Conservation (phyloP, 192 early-diverging fungal species). For the Fimicolochytrium jonesii region DNA sequence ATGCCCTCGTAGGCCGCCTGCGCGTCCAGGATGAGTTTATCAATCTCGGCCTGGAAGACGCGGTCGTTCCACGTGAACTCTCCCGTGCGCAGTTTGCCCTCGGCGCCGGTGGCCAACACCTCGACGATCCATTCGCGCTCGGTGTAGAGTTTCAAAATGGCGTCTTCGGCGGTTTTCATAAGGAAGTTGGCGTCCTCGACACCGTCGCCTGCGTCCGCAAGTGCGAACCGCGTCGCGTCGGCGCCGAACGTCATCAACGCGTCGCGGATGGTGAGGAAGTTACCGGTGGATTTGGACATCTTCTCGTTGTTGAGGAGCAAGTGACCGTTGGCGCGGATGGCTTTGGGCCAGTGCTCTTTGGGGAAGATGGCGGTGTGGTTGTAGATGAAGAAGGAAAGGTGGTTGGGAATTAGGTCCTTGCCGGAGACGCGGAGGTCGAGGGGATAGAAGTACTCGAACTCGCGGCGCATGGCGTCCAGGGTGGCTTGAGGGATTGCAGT, state of each 20-base stretch:
- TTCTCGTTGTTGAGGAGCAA: conserved; percentile 92
- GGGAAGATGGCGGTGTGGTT: conserved; percentile 96
- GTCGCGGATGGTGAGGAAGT: conserved; percentile 83
- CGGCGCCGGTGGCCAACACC: conserved; percentile 42
- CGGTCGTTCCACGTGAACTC: conserved; percentile 73
- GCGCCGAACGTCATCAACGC: conserved; percentile 84
- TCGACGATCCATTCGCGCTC: conserved; percentile 90
- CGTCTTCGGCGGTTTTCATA: conserved; percentile 88
- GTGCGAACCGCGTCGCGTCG: conserved; percentile 89
- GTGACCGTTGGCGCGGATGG: conserved; percentile 89
- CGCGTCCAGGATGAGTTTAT: conserved; percentile 61
- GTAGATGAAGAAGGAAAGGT: conserved; percentile 95
- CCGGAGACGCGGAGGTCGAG: conserved; percentile 93
- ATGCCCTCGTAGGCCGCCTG: conserved; percentile 73
- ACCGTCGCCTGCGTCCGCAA: conserved; percentile 95
- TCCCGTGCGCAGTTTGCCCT: conserved; percentile 48
- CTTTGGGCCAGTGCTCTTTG: conserved; percentile 80
- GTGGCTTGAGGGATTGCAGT: conserved; percentile 59
- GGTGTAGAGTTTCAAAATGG: conserved; percentile 86
- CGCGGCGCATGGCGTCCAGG: conserved; percentile 77
- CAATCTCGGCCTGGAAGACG: conserved; percentile 90
- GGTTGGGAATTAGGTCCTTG: conserved; percentile 97
- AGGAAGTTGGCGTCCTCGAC: conserved; percentile 99
- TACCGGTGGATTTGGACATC: conserved; percentile 98
- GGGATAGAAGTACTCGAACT: conserved; percentile 98